A percentile compares a stretch with the other conserved stretches of the same genome.
Conservation (phyloP, 1,139 yeast species). For the Arxiozyma slooffiae region DNA sequence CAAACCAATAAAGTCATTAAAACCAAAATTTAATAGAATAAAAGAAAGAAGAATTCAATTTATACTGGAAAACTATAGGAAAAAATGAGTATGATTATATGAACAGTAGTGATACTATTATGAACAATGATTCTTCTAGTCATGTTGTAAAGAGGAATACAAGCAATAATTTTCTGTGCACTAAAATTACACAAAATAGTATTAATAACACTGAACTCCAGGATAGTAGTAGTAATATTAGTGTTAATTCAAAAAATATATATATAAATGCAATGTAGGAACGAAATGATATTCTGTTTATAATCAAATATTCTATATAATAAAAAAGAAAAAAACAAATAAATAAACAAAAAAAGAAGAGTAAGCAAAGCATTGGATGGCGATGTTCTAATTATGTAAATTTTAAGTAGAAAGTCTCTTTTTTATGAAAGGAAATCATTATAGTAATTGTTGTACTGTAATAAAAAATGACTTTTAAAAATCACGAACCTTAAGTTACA, state of each 20-base stretch:
- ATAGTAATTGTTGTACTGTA: neutral
- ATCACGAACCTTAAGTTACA: no score
- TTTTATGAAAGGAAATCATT: neutral
- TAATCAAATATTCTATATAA: no score
- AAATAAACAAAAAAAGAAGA: no score
- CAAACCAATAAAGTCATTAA: neutral
- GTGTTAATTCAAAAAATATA: neutral
- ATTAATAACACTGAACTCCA: neutral
- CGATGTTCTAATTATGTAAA: neutral
- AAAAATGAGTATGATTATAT: neutral
- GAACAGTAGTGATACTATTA: no score
- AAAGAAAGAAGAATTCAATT: constrained; percentile 1
- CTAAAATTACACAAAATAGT: neutral
- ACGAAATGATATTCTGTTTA: no score
- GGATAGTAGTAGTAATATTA: neutral
- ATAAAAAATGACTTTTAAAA: no score
- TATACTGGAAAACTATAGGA: neutral
- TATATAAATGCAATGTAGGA: no score
- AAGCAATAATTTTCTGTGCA: no score
- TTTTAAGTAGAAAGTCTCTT: no score
- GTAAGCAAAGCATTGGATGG: no score
- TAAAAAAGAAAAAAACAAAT: neutral
- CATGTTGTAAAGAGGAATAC: neutral
- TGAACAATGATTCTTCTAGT: neutral
- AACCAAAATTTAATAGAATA: neutral